Conservation (phyloP, 2,329 filamentous ascomycete genomes). For the Cytospora paraplurivora region DNA sequence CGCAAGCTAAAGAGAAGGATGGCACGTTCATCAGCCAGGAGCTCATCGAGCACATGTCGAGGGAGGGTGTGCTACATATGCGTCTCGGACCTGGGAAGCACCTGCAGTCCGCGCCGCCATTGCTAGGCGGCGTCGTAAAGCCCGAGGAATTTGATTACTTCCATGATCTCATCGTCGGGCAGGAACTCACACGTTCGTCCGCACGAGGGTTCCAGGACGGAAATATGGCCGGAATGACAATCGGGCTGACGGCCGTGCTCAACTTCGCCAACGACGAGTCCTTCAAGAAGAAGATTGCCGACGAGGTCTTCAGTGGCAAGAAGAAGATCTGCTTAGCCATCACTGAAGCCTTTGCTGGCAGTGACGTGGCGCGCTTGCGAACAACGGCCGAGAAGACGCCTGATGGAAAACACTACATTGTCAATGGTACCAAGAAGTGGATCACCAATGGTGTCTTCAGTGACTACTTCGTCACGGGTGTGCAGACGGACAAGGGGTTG, state of each 20-base stretch:
- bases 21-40: slow-evolving; percentile 69
- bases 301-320: slow-evolving; percentile 74
- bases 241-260: slow-evolving; percentile 76
- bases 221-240: slow-evolving; percentile 85
- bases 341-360: slow-evolving; percentile 85
- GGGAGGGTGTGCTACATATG: slow-evolving; percentile 75
- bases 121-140: slow-evolving; percentile 70
- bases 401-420: slow-evolving; percentile 72
- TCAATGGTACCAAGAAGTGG: slow-evolving; percentile 82
- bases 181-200: slow-evolving; percentile 72
- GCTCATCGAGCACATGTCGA: slow-evolving; percentile 78
- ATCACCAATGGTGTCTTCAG: slow-evolving; percentile 80
- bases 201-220: slow-evolving; percentile 83
- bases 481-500: slow-evolving; percentile 77
- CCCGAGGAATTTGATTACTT: slow-evolving; percentile 87
- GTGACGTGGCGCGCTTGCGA: slow-evolving; percentile 76
- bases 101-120: slow-evolving; percentile 60
- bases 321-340: slow-evolving; percentile 90
- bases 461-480: slow-evolving; percentile 83
- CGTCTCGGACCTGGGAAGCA: slow-evolving; percentile 82
- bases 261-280: slow-evolving; percentile 71
- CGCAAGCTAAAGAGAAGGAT: slow-evolving; percentile 74
- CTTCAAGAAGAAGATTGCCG: slow-evolving; percentile 66
- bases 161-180: slow-evolving; percentile 75
- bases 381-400: slow-evolving; percentile 77